Evolutionary conservation across 139 green algal species (phyloP), one percentile per base, ranked within the genome.

Genomic region (Chlamydomonas applanata): DNA sequence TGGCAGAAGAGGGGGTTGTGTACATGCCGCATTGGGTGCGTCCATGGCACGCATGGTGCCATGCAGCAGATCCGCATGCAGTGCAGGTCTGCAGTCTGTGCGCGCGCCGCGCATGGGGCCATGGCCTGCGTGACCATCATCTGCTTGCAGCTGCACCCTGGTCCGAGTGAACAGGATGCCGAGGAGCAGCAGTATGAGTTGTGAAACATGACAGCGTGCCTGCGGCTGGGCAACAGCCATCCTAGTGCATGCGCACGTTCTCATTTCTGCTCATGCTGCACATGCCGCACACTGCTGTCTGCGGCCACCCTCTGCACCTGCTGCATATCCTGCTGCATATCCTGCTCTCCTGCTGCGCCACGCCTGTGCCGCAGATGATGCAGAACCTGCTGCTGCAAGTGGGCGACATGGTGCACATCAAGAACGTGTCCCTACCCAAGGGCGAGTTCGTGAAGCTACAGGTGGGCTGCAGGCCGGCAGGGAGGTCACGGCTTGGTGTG

Each of bases 21-120:
- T 99, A 99, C 85, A 91, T 99, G 85, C 96, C 96, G 17, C 97
- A 98, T 80, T 99, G 96, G 96, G 87, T 95, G 75, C 63, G 80
- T 49, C n/a, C n/a, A 11, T 49, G 7, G 40, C 40, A 49, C 11
- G 40, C 40, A 49, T 49, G 40, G 7, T n/a, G n/a, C n/a, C n/a
- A n/a, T n/a, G 40, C 62, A 53, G 16, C 54, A 62, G 54, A 16
- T 30, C 54, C 17, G 54, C 27, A 35, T 3, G 27, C 57, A 65
- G 4, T 66, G 59, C 25, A 66, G 16, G 24, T 35, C 68, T 52
- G 49, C 68, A 49, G 36, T 57, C 65, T n/a, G n/a, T n/a, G n/a
- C n/a, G n/a, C n/a, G n/a, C 59, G 19, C 5, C 29, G 4, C 16
- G 59, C 53, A 62, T 62, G 22, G 22, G 24, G 22, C 53, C 13